These are phyloP conservation scores for Hibiscus syriacus DNA, from an alignment of 345 rosid genomes.

Conservation along the genomic window DNA sequence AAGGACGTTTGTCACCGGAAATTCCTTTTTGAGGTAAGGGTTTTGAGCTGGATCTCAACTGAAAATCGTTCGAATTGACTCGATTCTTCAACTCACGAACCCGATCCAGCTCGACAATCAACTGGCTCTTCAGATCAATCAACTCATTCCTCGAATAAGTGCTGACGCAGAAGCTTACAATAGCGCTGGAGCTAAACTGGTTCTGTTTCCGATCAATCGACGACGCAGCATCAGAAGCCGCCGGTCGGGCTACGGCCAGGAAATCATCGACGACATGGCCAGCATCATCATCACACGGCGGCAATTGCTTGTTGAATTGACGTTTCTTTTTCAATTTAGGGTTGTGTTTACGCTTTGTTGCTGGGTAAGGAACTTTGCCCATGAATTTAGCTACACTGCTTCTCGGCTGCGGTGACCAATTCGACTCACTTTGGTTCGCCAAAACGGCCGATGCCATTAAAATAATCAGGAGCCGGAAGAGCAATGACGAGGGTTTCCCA, in stretches of 20 bases:
- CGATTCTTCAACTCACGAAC: slow-evolving; percentile 53
- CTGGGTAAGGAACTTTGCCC: slow-evolving; percentile 40
- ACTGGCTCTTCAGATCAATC: slow-evolving; percentile 47
- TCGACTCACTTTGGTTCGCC: slow-evolving; percentile 41
- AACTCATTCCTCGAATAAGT: slow-evolving; percentile 37
- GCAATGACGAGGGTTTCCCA: slow-evolving; percentile 13
- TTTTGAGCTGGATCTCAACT: slow-evolving; percentile 40
- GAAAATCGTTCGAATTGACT: slow-evolving; percentile 34
- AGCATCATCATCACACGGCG: slow-evolving; percentile 8
- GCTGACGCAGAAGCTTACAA: slow-evolving; percentile 22
- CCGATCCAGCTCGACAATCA: slow-evolving; percentile 59
- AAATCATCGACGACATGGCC: slow-evolving; percentile 28
- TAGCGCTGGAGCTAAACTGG: slow-evolving; percentile 23
- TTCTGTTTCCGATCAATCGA: slow-evolving; percentile 36
- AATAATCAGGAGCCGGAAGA: slow-evolving; percentile 13
- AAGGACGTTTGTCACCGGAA: slow-evolving; percentile 43
- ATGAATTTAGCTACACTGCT: slow-evolving; percentile 34
- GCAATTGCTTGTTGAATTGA: slow-evolving; percentile 22
- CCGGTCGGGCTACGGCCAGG: slow-evolving; percentile 33
- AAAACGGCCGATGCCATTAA: slow-evolving; percentile 47
- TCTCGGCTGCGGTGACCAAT: slow-evolving; percentile 37
- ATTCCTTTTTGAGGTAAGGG: slow-evolving; percentile 21
- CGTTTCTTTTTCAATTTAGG: slow-evolving; percentile 40
- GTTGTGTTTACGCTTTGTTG: slow-evolving; percentile 39
- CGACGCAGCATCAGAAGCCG: slow-evolving; percentile 52